Evolutionary conservation across 495 filamentous ascomycete genomes (phyloP).

Genomic region (Tetracladium marchalianum): DNA sequence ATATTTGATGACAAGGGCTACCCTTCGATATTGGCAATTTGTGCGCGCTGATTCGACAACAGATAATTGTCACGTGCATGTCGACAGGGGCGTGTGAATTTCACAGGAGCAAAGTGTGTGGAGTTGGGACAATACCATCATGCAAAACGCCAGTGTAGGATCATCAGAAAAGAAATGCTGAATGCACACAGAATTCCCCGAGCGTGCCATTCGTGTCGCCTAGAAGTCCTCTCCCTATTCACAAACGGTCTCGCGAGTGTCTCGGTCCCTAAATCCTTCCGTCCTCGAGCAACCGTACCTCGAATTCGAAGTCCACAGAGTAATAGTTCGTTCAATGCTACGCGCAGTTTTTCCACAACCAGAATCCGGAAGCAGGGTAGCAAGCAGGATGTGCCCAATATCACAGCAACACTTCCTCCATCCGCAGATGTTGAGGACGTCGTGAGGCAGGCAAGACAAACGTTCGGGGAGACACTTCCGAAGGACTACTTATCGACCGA

Average conservation of each 20-base stretch:
- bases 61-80: too few relatives aligned
- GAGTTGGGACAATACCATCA: too few relatives aligned
- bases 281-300: constrained; percentile 7
- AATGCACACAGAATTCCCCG: constrained; percentile 33
- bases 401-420: not conserved
- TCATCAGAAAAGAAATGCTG: constrained; percentile 25
- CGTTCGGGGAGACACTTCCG: constrained; percentile 71
- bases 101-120: too few relatives aligned
- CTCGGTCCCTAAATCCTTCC: constrained; percentile 2
- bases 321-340: constrained; percentile 12
- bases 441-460: constrained; percentile 58
- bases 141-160: constrained; percentile 1
- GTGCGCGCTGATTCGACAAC: too few relatives aligned
- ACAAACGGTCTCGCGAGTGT: constrained; percentile 26
- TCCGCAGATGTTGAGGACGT: constrained; percentile 45
- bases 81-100: too few relatives aligned
- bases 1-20: too few relatives aligned
- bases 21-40: too few relatives aligned
- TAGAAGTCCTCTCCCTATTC: constrained; percentile 34
- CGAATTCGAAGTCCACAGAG: constrained; percentile 11
- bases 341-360: constrained; percentile 30
- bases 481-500: constrained; percentile 56
- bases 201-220: constrained; percentile 39
- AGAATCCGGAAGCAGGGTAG: constrained; percentile 2
- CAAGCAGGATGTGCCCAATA: not conserved